Evolutionary conservation across 2,329 filamentous ascomycete genomes (phyloP).

Genomic region (Aspergillus ochraceoroseus): DNA sequence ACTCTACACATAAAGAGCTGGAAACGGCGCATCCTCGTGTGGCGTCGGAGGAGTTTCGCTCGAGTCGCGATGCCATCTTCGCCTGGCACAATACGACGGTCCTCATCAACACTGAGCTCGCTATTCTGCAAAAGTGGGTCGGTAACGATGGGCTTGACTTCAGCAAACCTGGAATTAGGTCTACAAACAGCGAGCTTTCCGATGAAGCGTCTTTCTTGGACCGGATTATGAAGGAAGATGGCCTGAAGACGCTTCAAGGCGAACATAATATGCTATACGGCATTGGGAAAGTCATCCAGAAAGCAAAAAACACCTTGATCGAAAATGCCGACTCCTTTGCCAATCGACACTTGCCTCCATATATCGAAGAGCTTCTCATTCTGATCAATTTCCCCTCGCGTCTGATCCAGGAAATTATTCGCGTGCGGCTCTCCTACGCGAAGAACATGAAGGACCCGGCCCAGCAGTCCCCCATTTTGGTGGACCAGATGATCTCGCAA

Average conservation of each 20-base stretch:
- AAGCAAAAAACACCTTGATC: slow-evolving; percentile 89
- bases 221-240: slow-evolving; percentile 90
- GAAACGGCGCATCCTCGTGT: slow-evolving; percentile 70
- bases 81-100: slow-evolving; percentile 97
- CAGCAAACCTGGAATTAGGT: slow-evolving; percentile 64
- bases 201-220: slow-evolving; percentile 95
- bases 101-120: slow-evolving; percentile 90
- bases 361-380: slow-evolving; percentile 92
- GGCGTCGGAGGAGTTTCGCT: slow-evolving; percentile 68
- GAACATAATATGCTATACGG: slow-evolving; percentile 75
- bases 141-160: slow-evolving; percentile 95
- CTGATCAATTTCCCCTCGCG: slow-evolving; percentile 96
- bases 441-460: slow-evolving; percentile 93
- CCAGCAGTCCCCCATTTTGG: slow-evolving; percentile 86
- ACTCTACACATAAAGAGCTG: slow-evolving; percentile 72
- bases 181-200: slow-evolving; percentile 65
- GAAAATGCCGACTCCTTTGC: slow-evolving; percentile 78
- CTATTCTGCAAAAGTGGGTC: slow-evolving; percentile 90
- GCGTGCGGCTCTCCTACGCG: slow-evolving; percentile 82
- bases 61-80: slow-evolving; percentile 82
- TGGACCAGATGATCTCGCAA: slow-evolving; percentile 95
- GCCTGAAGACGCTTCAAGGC: slow-evolving; percentile 83
- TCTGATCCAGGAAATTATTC: slow-evolving; percentile 93
- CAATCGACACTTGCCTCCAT: slow-evolving; percentile 85
- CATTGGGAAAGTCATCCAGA: slow-evolving; percentile 80